Conservation (phyloP, 192 early-diverging fungal species). For the Diversispora eburnea region DNA sequence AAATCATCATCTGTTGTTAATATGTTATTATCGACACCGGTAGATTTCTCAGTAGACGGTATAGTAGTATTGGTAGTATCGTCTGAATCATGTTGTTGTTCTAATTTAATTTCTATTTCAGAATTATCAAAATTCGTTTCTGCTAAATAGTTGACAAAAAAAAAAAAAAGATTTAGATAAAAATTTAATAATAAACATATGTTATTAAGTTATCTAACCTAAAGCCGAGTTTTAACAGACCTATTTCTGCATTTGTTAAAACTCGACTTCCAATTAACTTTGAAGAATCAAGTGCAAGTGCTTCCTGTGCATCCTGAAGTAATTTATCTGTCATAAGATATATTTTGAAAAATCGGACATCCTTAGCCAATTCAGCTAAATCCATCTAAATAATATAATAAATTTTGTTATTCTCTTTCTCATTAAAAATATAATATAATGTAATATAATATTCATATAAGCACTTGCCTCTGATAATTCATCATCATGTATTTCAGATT, state of each 20-base stretch:
- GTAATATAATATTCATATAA: neutral
- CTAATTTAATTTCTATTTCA: no score
- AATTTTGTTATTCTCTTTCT: neutral
- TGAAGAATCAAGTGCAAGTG: neutral
- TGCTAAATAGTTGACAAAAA: neutral
- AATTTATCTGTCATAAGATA: slow-evolving; percentile 6
- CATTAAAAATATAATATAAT: neutral
- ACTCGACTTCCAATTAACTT: slow-evolving; percentile 18
- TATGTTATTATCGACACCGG: no score
- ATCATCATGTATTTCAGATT: neutral
- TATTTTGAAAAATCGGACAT: slow-evolving; percentile 19
- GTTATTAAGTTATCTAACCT: neutral
- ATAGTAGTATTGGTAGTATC: no score
- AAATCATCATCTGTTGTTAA: no score
- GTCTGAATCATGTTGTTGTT: no score
- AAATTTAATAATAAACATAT: neutral
- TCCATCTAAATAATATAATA: neutral
- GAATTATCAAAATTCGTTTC: no score
- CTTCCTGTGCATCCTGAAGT: neutral
- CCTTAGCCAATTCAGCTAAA: slow-evolving; percentile 2
- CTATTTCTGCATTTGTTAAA: slow-evolving; percentile 16
- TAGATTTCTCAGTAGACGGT: no score
- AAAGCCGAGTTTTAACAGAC: neutral
- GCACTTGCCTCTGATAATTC: slow-evolving; percentile 24
- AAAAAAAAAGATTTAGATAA: neutral